Conservation (phyloP, 1,284 basidiomycete genomes). For the Naganishia cerealis region DNA sequence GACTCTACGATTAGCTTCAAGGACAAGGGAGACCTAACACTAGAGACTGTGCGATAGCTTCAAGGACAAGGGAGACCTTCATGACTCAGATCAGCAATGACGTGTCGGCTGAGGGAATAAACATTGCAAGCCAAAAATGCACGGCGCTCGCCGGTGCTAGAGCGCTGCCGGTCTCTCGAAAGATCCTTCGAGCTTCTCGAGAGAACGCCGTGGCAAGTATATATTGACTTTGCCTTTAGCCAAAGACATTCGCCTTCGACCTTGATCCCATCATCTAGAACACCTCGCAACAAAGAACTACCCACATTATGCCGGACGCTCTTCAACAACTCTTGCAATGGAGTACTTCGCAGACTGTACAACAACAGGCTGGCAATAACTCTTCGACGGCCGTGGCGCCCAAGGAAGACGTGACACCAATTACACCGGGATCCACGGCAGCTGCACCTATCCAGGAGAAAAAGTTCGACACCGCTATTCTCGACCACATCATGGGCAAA, state of each 20-base stretch:
- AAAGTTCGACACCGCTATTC: constrained; percentile 62
- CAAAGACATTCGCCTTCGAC: neutral
- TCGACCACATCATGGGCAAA: constrained; percentile 82
- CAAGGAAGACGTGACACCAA: constrained; percentile 5
- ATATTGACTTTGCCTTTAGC: neutral
- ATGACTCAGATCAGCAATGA: constrained; percentile 18
- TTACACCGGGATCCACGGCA: constrained; percentile 7
- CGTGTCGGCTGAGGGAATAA: neutral
- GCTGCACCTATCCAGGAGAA: constrained; percentile 7
- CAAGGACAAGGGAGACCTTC: neutral
- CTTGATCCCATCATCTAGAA: neutral
- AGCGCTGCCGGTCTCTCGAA: constrained; percentile 8
- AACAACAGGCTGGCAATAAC: neutral
- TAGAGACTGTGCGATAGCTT: too few species aligned
- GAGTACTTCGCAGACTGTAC: constrained; percentile 17
- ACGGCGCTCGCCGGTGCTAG: constrained; percentile 1
- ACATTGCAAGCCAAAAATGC: neutral
- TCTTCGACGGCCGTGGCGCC: constrained; percentile 10
- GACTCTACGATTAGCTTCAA: neutral
- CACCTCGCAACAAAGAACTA: neutral
- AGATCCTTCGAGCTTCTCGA: constrained; percentile 10
- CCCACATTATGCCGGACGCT: constrained; percentile 15
- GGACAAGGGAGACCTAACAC: neutral
- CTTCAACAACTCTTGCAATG: constrained; percentile 25
- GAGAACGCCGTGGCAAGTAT: constrained; percentile 8